Conservation (phyloP, 768 basidiomycete species). For the Amanita rimosa region DNA sequence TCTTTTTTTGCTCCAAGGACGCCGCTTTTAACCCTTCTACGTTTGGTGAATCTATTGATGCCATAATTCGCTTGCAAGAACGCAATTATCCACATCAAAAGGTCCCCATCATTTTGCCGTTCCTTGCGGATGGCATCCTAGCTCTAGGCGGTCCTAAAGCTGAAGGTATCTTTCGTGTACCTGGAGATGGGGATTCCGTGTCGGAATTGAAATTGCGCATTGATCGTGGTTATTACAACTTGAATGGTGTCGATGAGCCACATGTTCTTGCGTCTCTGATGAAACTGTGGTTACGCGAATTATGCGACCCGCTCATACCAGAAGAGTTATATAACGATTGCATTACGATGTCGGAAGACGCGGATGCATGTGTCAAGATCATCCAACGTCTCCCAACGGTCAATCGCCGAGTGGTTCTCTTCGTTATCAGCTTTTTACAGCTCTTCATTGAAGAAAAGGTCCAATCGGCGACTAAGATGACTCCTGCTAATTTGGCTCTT, state of each 20-base stretch:
- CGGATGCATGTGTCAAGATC: slow-evolving; percentile 61
- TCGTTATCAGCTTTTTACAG: slow-evolving; percentile 86
- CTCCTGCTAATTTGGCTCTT: slow-evolving; percentile 73
- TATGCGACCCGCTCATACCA: slow-evolving; percentile 87
- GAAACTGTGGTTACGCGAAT: slow-evolving; percentile 90
- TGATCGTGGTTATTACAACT: slow-evolving; percentile 82
- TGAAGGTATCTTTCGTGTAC: slow-evolving; percentile 90
- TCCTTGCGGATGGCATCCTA: slow-evolving; percentile 86
- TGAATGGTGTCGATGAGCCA: slow-evolving; percentile 85
- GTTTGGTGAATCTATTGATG: slow-evolving; percentile 84
- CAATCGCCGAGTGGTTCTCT: slow-evolving; percentile 78
- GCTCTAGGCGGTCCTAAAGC: slow-evolving; percentile 75
- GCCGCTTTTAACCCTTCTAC: slow-evolving; percentile 93
- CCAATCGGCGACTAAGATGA: slow-evolving; percentile 77
- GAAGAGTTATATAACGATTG: slow-evolving; percentile 90
- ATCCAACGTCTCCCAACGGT: slow-evolving; percentile 72
- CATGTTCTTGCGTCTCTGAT: slow-evolving; percentile 82
- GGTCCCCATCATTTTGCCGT: slow-evolving; percentile 89
- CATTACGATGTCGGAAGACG: slow-evolving; percentile 54
- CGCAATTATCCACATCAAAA: slow-evolving; percentile 77
- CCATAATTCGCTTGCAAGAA: slow-evolving; percentile 74
- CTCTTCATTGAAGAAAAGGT: slow-evolving; percentile 75
- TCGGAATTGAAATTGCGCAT: slow-evolving; percentile 84
- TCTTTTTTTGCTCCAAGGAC: slow-evolving; percentile 33
- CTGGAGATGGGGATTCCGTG: slow-evolving; percentile 83